Base-by-base conservation (phyloP, 2,329 filamentous ascomycete species). In the Magnaporthales sp. region DNA sequence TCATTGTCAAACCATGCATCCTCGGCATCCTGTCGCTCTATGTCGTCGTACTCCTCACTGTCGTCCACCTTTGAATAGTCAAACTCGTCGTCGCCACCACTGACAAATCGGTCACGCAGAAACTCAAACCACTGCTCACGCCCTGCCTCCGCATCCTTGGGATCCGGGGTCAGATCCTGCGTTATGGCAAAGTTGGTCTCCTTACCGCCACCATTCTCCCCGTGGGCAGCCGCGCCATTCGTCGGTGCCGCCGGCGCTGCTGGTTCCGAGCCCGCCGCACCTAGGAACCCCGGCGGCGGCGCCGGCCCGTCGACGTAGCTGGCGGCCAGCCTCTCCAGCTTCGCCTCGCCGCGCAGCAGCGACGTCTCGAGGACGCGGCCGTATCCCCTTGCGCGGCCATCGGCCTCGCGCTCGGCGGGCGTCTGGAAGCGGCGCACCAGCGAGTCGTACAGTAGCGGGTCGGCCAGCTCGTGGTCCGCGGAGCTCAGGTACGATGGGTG, bases 1-100 rank as follows among this genome's bases (percentile, higher is more conserved):
- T 96, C 90, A 6, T 88, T 87, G 26, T 93, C 91, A 73, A 96
- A 93, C 80, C 91, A 96, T 24, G 83, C 83, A 51, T 96, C 91
- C 75, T 94, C 84, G 15, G 80, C 80, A 65, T 89, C 87, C n/a
- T 81, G 78, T 69, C 79, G 86, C 80, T 73, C 83, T 76, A 81
- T 77, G 74, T 76, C 86, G 74, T 96, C 92, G 67, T 87, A 89
- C 24, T 88, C 87, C 31, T 92, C 88, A 72, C 90, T 88, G 46
- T 80, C 79, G 73, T 97, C 93, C 5, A 96, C 89, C 2, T 70
- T 72, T 1, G 72, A 75, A 74, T 96, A 97, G 68, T 94, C 89
- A 72, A 96, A 94, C 63, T 96, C 92, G 1, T 83, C 81, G 73
- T 96, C 93, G 6, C 83, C 83, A 0, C 93, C 93, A 24, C 83